Conservation (phyloP, 73 alveolate species). For the Blepharisma japonicum region DNA sequence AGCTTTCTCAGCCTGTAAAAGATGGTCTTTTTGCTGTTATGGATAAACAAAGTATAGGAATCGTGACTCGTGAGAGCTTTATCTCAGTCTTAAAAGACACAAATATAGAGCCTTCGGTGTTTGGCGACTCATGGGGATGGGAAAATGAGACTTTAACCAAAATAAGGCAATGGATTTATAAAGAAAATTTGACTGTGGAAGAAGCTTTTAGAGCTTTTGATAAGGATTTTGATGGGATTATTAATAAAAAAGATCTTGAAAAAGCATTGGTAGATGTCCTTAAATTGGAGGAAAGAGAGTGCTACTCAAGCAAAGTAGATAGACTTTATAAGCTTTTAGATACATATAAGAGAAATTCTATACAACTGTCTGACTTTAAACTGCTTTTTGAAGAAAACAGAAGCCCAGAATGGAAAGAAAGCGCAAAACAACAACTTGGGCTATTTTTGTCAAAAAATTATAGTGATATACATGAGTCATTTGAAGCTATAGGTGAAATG, state of each 20-base stretch:
- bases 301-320: slow-evolving; percentile 58
- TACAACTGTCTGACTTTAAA: slow-evolving; percentile 72
- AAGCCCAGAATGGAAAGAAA: slow-evolving; percentile 35
- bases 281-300: slow-evolving; percentile 49
- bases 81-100: slow-evolving; percentile 48
- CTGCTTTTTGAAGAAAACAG: slow-evolving; percentile 65
- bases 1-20: slow-evolving; percentile 68
- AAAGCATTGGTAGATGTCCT: slow-evolving; percentile 53
- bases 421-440: slow-evolving; percentile 35
- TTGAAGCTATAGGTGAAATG: slow-evolving; percentile 36
- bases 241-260: slow-evolving; percentile 64
- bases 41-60: slow-evolving; percentile 75
- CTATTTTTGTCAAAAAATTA: slow-evolving; percentile 41
- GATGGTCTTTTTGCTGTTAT: slow-evolving; percentile 80
- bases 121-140: slow-evolving; percentile 82
- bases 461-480: slow-evolving; percentile 33
- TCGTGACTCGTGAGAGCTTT: slow-evolving; percentile 74
- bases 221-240: slow-evolving; percentile 78
- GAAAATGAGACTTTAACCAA: slow-evolving; percentile 64
- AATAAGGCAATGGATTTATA: slow-evolving; percentile 69
- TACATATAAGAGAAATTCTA: slow-evolving; percentile 62
- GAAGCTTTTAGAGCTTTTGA: slow-evolving; percentile 81
- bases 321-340: slow-evolving; percentile 80
- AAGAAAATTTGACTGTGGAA: slow-evolving; percentile 63
- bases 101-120: slow-evolving; percentile 25